phyloP scores from a whole-genome alignment of 2,329 filamentous ascomycete species.

The Amesomyces nigricolor region DNA sequence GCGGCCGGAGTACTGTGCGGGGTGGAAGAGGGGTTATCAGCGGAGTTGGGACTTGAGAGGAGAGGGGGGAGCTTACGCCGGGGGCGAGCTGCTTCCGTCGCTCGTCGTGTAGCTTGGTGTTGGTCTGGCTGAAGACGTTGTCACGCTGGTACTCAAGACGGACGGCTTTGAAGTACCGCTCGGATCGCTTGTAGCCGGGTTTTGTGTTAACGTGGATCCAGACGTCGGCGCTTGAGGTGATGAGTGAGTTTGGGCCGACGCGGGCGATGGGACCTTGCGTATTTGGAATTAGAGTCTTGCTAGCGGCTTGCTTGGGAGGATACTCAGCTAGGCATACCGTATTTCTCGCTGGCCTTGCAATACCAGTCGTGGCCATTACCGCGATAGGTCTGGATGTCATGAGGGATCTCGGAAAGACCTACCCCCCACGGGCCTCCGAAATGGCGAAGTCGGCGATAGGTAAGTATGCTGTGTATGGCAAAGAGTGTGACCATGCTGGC shows the following conservation, averaged over 20 bases:
- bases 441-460: background rate
- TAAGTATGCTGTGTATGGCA: background rate
- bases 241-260: slow-evolving; percentile 17
- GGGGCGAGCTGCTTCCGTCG: slow-evolving; percentile 46
- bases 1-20: slow-evolving; percentile 46
- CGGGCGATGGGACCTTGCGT: slow-evolving; percentile 21
- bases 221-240: slow-evolving; percentile 16
- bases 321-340: background rate
- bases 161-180: slow-evolving; percentile 18
- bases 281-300: background rate
- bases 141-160: slow-evolving; percentile 31
- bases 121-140: slow-evolving; percentile 47
- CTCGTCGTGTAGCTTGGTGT: slow-evolving; percentile 42
- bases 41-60: background rate
- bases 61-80: slow-evolving; percentile 35
- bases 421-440: slow-evolving; percentile 10
- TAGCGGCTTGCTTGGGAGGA: background rate
- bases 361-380: slow-evolving; percentile 12
- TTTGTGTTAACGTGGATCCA: slow-evolving; percentile 19
- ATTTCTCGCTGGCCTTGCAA: slow-evolving; percentile 5
- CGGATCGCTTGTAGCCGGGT: slow-evolving; percentile 10
- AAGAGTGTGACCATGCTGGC: background rate
- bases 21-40: background rate
- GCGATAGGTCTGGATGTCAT: slow-evolving; percentile 11
- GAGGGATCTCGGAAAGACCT: slow-evolving; percentile 3